Evolutionary conservation across 1,284 basidiomycete genomes (phyloP).

Genomic region (Ganoderma lingzhi): DNA sequence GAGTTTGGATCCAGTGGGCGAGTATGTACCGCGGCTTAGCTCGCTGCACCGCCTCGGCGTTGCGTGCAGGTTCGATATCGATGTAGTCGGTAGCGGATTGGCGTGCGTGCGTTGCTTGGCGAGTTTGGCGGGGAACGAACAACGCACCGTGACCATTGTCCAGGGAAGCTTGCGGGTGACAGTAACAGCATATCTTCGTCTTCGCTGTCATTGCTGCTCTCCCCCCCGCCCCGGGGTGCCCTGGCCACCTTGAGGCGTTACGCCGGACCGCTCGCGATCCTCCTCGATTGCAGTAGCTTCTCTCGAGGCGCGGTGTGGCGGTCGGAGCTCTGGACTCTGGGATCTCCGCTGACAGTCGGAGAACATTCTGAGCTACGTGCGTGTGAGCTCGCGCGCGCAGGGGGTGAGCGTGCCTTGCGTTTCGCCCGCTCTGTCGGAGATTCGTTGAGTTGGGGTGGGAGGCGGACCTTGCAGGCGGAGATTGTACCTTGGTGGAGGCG

Average conservation of each 20-base stretch:
- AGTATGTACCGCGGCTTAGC: constrained; percentile 8
- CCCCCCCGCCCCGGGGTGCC: background rate
- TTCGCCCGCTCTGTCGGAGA: constrained; percentile 22
- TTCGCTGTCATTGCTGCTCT: background rate
- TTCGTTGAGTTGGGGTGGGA: constrained; percentile 1
- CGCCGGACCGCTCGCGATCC: background rate
- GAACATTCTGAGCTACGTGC: constrained; percentile 17
- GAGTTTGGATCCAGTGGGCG: constrained; percentile 1
- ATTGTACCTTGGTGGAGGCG: constrained; percentile 7
- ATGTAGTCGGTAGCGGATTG: background rate
- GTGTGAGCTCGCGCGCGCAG: background rate
- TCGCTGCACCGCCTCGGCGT: background rate
- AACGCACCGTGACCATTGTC: background rate
- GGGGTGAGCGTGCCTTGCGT: background rate
- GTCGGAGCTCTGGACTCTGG: background rate
- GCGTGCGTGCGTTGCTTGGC: background rate
- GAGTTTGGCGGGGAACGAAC: constrained; percentile 1
- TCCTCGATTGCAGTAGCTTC: background rate
- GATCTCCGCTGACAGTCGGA: constrained; percentile 17
- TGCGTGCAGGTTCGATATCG: background rate
- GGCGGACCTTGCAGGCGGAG: constrained; percentile 3
- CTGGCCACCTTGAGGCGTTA: background rate
- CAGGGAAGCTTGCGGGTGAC: background rate
- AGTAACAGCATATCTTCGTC: background rate
- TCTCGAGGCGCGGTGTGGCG: background rate